Base-by-base conservation (phyloP, 495 filamentous ascomycete genomes). In the Lasiosphaeris hirsuta region DNA sequence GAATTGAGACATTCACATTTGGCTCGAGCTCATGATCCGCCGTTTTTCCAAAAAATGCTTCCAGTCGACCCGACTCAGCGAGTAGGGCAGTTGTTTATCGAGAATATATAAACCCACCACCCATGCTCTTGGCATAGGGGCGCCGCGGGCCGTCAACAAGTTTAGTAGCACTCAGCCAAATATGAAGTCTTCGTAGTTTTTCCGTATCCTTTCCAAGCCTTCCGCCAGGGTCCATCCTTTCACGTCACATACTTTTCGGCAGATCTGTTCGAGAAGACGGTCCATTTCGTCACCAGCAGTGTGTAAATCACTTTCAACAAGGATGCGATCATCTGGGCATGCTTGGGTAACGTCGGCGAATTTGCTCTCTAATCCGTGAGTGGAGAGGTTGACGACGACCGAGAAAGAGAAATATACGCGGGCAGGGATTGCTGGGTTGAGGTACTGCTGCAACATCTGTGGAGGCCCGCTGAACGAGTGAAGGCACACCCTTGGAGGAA, bases 231-330 rank as follows among this genome's bases (percentile, higher is more conserved):
- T 69, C 92, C 94, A 96, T 11, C 83, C 86, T 50, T 90, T 93
- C 34, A 95, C 72, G 41, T 79, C 64, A 66, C 92, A 96, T 1
- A 97, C 78, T 60, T 78, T 81, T 53, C 87, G 73, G 43, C 85
- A 81, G 43, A 90, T 85, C 17, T 90, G 79, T 69, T 94, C 90
- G 13, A 98, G 70, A 41, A 82, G 67, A 2, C 75, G 68, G 70
- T 97, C 95, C 89, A 97, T 96, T 57, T 81, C 71, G 7, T 83
- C 79, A 5, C 94, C 94, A 5, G 94, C 95, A 13, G 74, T 83
- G 67, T 97, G 93, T 42, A 96, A 67, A 70, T 98, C 94, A 69
- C 91, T 97, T 71, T 98, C 94, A 5, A 92, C 77, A 14, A 98
- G 78, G 10, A 98, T 74, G 39, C 83, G 78, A 61, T 95, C 84